phyloP scores from a whole-genome alignment of 441 rosid genomes.

The Pelargonium myrrhifolium region DNA sequence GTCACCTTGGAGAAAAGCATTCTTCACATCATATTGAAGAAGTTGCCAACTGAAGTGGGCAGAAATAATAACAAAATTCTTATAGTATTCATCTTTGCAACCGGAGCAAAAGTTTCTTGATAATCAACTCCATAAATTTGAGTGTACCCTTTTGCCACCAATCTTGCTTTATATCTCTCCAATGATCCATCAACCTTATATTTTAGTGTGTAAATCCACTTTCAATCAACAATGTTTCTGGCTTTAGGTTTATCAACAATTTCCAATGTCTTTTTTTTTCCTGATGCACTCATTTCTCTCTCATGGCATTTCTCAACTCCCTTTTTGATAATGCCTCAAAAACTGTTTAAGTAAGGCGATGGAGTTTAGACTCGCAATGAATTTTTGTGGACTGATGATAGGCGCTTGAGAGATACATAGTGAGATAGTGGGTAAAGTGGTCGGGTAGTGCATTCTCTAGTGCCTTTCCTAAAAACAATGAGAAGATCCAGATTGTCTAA shows the following conservation, averaged over 20 bases:
- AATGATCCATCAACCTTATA: background rate
- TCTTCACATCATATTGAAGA: background rate
- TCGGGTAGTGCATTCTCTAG: background rate
- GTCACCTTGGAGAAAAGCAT: background rate
- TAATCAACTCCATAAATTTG: background rate
- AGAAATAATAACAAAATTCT: background rate
- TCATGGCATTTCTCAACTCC: background rate
- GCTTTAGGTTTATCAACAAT: background rate
- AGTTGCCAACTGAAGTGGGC: background rate
- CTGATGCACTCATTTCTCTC: background rate
- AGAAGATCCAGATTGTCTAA: background rate
- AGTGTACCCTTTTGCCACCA: background rate
- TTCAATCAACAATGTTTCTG: background rate
- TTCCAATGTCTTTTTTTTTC: background rate
- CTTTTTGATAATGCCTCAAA: constrained; percentile 3
- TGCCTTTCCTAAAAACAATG: background rate
- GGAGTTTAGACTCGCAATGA: background rate
- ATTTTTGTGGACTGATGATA: background rate
- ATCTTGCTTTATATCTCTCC: background rate
- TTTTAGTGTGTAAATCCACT: background rate
- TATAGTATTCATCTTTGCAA: background rate
- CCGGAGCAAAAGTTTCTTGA: background rate
- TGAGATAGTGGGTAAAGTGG: background rate
- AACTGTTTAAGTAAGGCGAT: background rate
- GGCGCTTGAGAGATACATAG: background rate